Conservation (phyloP, 2,329 filamentous ascomycete species). For the Cordyceps farinosa region DNA sequence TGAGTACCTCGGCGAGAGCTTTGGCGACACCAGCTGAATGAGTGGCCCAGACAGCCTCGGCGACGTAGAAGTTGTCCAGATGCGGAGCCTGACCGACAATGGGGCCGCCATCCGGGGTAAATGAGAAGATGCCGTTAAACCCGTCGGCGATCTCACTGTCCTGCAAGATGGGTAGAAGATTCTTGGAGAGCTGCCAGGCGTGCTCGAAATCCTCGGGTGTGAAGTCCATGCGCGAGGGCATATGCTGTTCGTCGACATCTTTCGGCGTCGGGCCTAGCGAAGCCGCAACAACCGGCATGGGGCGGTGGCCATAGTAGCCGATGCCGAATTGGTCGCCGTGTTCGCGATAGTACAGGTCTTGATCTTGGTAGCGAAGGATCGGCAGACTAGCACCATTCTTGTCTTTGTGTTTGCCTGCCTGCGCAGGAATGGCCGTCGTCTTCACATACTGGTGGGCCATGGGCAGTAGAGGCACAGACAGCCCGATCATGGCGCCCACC, state of each 20-base stretch:
- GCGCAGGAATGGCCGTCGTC: conserved; percentile 49
- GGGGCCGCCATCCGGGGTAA: conserved; percentile 61
- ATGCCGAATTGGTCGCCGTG: conserved; percentile 61
- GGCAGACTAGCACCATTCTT: conserved; percentile 52
- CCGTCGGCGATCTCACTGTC: conserved; percentile 53
- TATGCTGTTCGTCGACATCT: conserved; percentile 54
- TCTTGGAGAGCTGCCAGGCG: conserved; percentile 54
- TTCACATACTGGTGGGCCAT: conserved; percentile 63
- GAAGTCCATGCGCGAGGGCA: conserved; percentile 61
- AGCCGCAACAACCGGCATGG: conserved; percentile 56
- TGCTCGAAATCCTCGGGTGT: conserved; percentile 58
- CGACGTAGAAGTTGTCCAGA: conserved; percentile 60
- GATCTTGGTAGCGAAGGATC: conserved; percentile 60
- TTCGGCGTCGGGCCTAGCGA: conserved; percentile 50
- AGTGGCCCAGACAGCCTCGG: conserved; percentile 65
- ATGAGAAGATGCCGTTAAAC: conserved; percentile 65
- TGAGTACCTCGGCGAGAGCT: conserved; percentile 56
- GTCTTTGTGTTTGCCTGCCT: conserved; percentile 32
- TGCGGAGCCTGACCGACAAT: conserved; percentile 56
- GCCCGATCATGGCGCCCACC: conserved; percentile 57
- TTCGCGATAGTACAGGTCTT: conserved; percentile 62
- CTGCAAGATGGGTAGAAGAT: conserved; percentile 50
- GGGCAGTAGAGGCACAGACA: conserved; percentile 56
- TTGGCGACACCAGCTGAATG: conserved; percentile 62
- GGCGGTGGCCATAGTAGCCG: conserved; percentile 60